Base-by-base conservation (phyloP, 352 stramenopile genomes). In the Phytophthora boehmeriae region DNA sequence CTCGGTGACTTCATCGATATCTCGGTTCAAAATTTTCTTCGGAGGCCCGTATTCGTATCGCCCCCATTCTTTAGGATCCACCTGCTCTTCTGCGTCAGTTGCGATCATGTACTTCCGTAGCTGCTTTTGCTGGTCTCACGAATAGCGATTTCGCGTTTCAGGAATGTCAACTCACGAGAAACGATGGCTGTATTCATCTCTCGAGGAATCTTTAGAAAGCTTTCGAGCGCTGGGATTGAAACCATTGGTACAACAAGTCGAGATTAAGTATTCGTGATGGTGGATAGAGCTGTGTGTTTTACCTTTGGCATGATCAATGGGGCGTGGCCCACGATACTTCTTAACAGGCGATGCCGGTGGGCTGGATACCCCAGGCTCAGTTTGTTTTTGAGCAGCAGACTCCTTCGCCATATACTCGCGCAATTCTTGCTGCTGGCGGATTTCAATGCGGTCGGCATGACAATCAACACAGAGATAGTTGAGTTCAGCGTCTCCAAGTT, bases 21-120 rank as follows among this genome's bases (percentile, higher is more conserved):
- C 75, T 25, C 77, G 54, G 22, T 56, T 73, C 5, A 80, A 80
- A 0, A 86, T 68, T 27, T 68, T 55, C 6, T 73, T 73, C 8
- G 78, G 76, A 19, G 60, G 59, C 1, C 78, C 70, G 34, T 78
- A 83, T n/a, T 78, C 70, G 52, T 92, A 90, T 0, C 78, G 66
- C 30, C 61, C 57, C 83, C 83, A 92, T 39, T 92, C 83, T 46
- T 83, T 88, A 0, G 71, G 63, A 56, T 92, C 83, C 14, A 82
- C 80, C 5, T 60, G 52, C 23, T 86, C 68, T 43, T 84, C 73
- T 46, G 71, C 49, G 35, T 92, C 80, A 1, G 80, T 89, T 19
- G 78, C 80, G 20, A 92, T 51, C 83, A 92, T 92, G 60, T 83
- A 92, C 53, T 85, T 84, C 11, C 67, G 78, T 35, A 92, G 47